phyloP scores from a whole-genome alignment of 768 basidiomycete genomes.

The Lactifluus pinguis region DNA sequence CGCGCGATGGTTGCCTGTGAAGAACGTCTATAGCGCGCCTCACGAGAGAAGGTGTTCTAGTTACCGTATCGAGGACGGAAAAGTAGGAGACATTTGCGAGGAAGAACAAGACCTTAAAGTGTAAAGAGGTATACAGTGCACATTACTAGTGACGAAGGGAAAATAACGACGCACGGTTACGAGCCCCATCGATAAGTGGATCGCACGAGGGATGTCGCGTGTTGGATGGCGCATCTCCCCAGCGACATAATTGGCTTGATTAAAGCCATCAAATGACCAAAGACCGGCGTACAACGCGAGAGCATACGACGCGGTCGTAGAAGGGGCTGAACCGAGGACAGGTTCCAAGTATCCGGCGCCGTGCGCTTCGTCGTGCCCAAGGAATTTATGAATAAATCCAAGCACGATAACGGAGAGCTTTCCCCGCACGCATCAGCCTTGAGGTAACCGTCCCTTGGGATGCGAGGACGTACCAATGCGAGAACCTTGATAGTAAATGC shows the following conservation, averaged over 20 bases:
- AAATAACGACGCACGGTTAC: not conserved
- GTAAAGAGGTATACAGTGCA: too few species aligned
- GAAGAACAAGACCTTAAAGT: constrained; percentile 1
- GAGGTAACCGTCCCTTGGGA: not conserved
- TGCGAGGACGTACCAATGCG: not conserved
- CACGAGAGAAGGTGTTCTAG: not conserved
- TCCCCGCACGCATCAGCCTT: too few species aligned
- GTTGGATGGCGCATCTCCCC: constrained; percentile 1
- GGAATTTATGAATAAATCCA: not conserved
- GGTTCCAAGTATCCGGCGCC: not conserved
- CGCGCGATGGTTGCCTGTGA: not conserved
- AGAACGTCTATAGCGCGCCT: not conserved
- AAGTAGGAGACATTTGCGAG: constrained; percentile 3
- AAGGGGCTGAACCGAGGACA: not conserved
- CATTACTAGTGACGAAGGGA: too few species aligned
- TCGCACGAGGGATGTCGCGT: constrained; percentile 8
- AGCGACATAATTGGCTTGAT: constrained; percentile 6
- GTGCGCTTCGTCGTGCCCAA: not conserved
- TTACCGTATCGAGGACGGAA: constrained; percentile 8
- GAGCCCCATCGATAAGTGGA: constrained; percentile 3
- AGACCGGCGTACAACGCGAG: not conserved
- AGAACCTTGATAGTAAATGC: not conserved
- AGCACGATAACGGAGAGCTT: not conserved
- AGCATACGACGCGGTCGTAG: not conserved
- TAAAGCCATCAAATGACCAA: constrained; percentile 7